These are phyloP conservation scores for Apiospora koreana DNA, from an alignment of 2,329 filamentous ascomycete species.

Conservation along the genomic window DNA sequence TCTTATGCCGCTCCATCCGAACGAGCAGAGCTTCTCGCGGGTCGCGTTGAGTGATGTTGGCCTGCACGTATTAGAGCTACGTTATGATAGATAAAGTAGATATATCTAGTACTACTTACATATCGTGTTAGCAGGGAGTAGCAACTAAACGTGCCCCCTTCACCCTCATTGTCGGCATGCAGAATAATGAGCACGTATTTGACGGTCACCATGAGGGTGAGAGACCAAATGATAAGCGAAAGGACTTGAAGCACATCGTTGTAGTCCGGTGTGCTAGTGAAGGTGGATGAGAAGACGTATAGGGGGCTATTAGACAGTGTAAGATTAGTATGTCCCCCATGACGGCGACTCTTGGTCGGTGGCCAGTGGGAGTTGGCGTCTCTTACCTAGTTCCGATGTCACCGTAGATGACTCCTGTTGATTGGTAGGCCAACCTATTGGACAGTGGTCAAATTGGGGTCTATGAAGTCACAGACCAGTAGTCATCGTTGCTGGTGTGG, in stretches of 20 bases:
- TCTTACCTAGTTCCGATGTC: slow-evolving; percentile 58
- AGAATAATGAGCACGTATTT: slow-evolving; percentile 71
- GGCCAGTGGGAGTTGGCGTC: background rate
- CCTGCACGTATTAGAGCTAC: slow-evolving; percentile 32
- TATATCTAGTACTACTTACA: slow-evolving; percentile 33
- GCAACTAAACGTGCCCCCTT: slow-evolving; percentile 69
- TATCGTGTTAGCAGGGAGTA: slow-evolving; percentile 66
- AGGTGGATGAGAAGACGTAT: slow-evolving; percentile 72
- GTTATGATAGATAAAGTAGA: background rate
- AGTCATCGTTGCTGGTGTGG: no score
- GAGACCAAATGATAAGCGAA: slow-evolving; percentile 69
- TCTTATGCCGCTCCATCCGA: slow-evolving; percentile 59
- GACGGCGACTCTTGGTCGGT: background rate
- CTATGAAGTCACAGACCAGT: background rate
- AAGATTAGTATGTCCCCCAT: background rate
- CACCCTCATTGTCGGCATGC: slow-evolving; percentile 68
- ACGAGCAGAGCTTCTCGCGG: slow-evolving; percentile 56
- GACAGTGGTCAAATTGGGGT: background rate
- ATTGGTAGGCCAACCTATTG: slow-evolving; percentile 61
- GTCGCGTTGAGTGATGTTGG: slow-evolving; percentile 61
- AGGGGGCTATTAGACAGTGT: slow-evolving; percentile 51
- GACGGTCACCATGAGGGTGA: slow-evolving; percentile 68
- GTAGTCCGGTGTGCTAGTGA: slow-evolving; percentile 54
- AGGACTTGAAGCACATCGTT: slow-evolving; percentile 64
- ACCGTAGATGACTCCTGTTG: slow-evolving; percentile 67